phyloP scores from a whole-genome alignment of 495 filamentous ascomycete genomes.

The Rusavskia elegans region DNA sequence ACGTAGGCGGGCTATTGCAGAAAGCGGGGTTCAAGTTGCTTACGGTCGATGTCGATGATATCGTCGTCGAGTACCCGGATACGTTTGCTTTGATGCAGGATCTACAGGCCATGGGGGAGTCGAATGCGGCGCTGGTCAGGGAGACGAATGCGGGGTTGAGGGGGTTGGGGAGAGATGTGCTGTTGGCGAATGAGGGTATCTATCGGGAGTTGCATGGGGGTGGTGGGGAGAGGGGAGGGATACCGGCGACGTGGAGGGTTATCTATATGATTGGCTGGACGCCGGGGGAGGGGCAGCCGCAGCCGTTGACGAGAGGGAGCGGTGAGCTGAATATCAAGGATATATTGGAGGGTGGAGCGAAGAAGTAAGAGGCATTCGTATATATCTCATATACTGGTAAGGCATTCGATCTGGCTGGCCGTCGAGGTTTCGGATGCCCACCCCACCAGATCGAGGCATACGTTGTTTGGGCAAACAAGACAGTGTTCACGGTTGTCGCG shows the following conservation, averaged over 20 bases:
- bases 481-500: too few species aligned
- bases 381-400: background rate
- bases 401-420: too few species aligned
- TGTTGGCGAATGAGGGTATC: conserved; percentile 77
- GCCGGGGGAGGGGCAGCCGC: conserved; percentile 56
- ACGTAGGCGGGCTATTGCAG: conserved; percentile 75
- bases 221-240: conserved; percentile 55
- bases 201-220: conserved; percentile 73
- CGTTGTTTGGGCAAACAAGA: too few species aligned
- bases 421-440: background rate
- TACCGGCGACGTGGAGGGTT: conserved; percentile 82
- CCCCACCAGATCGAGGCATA: too few species aligned
- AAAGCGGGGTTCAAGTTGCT: conserved; percentile 87
- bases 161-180: conserved; percentile 61
- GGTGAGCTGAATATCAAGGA: conserved; percentile 73
- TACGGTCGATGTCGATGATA: conserved; percentile 94
- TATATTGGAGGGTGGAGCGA: conserved; percentile 45
- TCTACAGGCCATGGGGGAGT: conserved; percentile 87
- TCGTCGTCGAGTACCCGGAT: conserved; percentile 90
- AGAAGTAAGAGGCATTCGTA: background rate
- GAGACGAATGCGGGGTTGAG: conserved; percentile 38
- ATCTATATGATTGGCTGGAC: conserved; percentile 99
- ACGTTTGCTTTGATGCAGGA: conserved; percentile 84
- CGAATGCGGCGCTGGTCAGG: conserved; percentile 67
- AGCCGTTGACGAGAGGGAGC: conserved; percentile 70